A percentile compares a stretch with the other conserved stretches of the same genome.
Conservation (phyloP, 2,329 filamentous ascomycete genomes). For the Hymenoscyphus fructigenus region DNA sequence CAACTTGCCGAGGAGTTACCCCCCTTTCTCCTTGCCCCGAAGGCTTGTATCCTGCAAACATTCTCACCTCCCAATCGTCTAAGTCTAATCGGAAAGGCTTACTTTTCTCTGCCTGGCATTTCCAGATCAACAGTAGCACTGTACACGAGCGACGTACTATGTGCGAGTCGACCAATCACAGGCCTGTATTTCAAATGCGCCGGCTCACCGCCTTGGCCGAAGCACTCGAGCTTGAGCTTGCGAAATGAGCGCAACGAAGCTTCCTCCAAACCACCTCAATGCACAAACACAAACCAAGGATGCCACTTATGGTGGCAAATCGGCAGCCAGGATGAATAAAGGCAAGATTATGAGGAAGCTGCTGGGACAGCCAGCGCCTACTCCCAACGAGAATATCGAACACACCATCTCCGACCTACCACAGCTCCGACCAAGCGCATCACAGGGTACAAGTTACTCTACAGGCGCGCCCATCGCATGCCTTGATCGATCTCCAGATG, state of each 20-base stretch:
- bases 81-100: not conserved
- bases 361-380: constrained; percentile 29
- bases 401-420: constrained; percentile 27
- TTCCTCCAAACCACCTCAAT: constrained; percentile 7
- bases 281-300: constrained; percentile 14
- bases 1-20: not conserved
- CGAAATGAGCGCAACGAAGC: constrained; percentile 8
- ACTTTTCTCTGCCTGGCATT: not conserved
- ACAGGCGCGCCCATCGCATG: constrained; percentile 55
- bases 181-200: not conserved
- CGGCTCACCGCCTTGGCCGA: not conserved
- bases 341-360: constrained; percentile 36
- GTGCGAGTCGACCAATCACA: not conserved
- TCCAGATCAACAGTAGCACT: not conserved
- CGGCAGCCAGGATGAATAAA: constrained; percentile 33
- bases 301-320: constrained; percentile 28
- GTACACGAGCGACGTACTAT: not conserved
- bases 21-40: not conserved
- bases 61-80: not conserved
- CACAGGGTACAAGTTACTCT: constrained; percentile 55
- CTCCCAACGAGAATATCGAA: constrained; percentile 18
- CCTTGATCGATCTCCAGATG: constrained; percentile 58
- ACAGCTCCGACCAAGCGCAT: constrained; percentile 38
- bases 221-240: not conserved
- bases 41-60: not conserved